Evolutionary conservation across 2,329 filamentous ascomycete species (phyloP), one percentile per base, ranked within the genome.

Genomic region (Calonectria ilicicola): DNA sequence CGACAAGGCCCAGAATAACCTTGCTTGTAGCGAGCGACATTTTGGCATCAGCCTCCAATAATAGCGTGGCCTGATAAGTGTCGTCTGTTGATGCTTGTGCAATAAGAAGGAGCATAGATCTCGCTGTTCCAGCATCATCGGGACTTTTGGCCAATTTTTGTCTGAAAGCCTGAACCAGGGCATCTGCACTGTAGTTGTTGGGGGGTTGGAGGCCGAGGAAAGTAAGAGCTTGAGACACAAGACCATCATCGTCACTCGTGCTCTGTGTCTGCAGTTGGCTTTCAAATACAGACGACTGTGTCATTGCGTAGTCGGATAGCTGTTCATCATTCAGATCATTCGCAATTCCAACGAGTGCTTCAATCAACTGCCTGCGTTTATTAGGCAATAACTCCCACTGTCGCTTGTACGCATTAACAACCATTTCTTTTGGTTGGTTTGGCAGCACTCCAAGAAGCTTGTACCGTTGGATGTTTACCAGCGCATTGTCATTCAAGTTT

Each of bases 401-500:
- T n/a, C 83, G 78, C 47, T 81, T 83, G 71, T 85, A 85, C n/a
- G 84, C 83, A 74, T 82, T 84, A 62, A 80, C 83, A 14, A 85
- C 74, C 17, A 83, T 78, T 65, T 84, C 83, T 26, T 81, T 80
- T 2, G 76, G 38, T 63, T 84, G 83, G 10, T 81, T 79, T 1
- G 85, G 85, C 17, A 86, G 65, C 1, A 85, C 80, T 10, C 85
- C 85, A 17, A 86, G 72, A 5, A 83, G 68, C 42, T 77, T 83
- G 70, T 86, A 86, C 19, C 82, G 79, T 5, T 81, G 74, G 17
- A 79, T 72, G 44, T 84, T 78, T 10, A 83, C 79, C 51, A 85
- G 67, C 1, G 76, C 76, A 49, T 82, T 79, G 12, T 72, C 73
- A 14, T 72, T 73, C 23, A 81, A 68, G 35, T 80, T 75, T 8